These are phyloP conservation scores for Solanum chacoense DNA, from an alignment of 305 asterid genomes.

Conservation along the genomic window DNA sequence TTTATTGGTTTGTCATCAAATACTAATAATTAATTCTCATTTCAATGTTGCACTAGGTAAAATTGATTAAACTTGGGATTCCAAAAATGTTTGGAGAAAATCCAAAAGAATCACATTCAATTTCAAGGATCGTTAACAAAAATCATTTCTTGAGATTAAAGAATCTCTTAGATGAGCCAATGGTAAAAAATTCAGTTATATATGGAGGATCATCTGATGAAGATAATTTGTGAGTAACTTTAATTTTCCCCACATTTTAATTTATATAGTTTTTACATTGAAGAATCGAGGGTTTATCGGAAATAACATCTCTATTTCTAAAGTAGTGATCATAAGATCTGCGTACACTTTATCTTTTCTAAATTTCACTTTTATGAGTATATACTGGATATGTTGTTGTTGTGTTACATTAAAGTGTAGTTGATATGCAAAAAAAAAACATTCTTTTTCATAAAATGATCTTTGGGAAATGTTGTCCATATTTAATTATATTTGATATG, in stretches of 20 bases:
- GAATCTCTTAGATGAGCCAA: conserved; percentile 31
- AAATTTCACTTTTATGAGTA: too few relatives aligned
- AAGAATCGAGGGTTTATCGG: neutral
- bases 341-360: too few relatives aligned
- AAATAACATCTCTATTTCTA: too few relatives aligned
- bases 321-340: neutral
- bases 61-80: conserved; percentile 29
- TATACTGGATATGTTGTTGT: too few relatives aligned
- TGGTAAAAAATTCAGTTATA: conserved; percentile 36
- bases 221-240: conserved; percentile 36
- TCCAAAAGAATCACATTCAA: conserved; percentile 28
- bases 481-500: neutral
- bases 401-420: neutral
- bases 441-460: neutral
- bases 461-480: neutral
- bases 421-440: neutral
- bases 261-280: neutral
- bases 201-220: conserved; percentile 60
- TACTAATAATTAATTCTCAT: neutral
- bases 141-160: conserved; percentile 38
- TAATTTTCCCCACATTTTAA: neutral
- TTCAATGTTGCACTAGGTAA: conserved; percentile 26
- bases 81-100: conserved; percentile 43
- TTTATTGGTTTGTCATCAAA: neutral
- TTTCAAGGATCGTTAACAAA: conserved; percentile 49